A percentile compares a stretch with the other conserved stretches of the same genome.
Conservation (phyloP, 257 asterid genomes). For the Solanum chiquidenum region DNA sequence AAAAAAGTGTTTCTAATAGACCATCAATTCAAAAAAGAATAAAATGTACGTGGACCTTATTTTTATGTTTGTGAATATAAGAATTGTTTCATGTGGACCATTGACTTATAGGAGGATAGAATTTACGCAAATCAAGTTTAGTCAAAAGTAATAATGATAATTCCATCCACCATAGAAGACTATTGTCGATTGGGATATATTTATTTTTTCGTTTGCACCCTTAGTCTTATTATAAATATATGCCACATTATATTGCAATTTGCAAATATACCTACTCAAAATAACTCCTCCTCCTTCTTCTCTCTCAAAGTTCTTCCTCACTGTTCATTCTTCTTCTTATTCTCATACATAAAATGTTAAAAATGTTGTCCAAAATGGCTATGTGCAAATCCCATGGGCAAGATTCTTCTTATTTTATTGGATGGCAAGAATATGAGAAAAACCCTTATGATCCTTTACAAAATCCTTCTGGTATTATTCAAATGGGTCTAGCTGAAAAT, state of each 20-base stretch:
- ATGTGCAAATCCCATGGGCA: conserved; percentile 23
- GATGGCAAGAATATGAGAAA: conserved; percentile 25
- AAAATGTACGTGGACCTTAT: not conserved
- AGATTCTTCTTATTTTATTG: conserved; percentile 27
- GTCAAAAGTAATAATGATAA: conserved; percentile 5
- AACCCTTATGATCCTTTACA: conserved; percentile 15
- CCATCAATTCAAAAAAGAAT: not conserved
- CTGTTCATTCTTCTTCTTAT: not conserved
- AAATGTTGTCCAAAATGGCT: conserved; percentile 30
- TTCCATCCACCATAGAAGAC: conserved; percentile 8
- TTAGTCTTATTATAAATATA: conserved; percentile 13
- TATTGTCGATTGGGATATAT: not conserved
- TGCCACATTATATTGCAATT: not conserved
- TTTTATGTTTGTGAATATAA: not conserved
- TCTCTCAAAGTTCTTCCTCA: not conserved
- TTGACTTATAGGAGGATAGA: fast-evolving
- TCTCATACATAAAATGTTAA: not conserved
- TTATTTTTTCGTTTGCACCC: not conserved
- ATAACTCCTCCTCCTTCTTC: not conserved
- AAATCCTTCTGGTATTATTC: conserved; percentile 32
- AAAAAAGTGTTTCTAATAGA: not conserved
- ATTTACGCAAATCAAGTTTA: not conserved
- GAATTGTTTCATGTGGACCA: not conserved
- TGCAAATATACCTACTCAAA: conserved; percentile 2
- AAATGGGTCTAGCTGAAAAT: conserved; percentile 32